Evolutionary conservation across 208 protist species (phyloP).

Genomic region (Leishmania lainsoni): DNA sequence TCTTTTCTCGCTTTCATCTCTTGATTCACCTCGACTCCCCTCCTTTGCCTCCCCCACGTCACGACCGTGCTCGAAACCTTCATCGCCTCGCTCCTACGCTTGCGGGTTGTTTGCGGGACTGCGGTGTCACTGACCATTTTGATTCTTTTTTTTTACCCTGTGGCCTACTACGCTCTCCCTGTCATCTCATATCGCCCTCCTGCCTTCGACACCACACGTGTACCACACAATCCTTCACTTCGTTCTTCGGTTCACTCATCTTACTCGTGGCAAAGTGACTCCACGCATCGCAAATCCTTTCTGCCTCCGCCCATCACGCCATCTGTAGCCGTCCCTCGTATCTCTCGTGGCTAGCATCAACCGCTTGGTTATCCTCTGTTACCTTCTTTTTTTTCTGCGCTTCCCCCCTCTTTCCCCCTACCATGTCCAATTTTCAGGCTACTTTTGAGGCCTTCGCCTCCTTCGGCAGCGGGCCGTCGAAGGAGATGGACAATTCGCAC

Average conservation of each 20-base stretch:
- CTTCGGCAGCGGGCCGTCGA: slow-evolving; percentile 81
- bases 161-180: too few relatives aligned
- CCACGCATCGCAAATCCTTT: background rate
- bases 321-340: background rate
- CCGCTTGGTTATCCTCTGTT: background rate
- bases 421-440: slow-evolving; percentile 51
- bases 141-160: too few relatives aligned
- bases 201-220: background rate
- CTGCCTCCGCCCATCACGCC: too few relatives aligned
- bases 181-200: too few relatives aligned
- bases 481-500: slow-evolving; percentile 92
- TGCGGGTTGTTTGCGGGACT: background rate
- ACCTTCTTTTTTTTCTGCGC: slow-evolving; percentile 2
- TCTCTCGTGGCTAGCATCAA: background rate
- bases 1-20: background rate
- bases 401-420: slow-evolving; percentile 1
- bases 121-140: too few relatives aligned
- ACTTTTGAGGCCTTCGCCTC: slow-evolving; percentile 87
- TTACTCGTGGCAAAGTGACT: too few relatives aligned
- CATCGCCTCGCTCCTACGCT: background rate
- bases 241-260: background rate
- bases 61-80: background rate
- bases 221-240: background rate
- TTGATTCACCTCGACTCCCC: background rate
- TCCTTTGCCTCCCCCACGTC: background rate